These are phyloP conservation scores for Chlamydomonas reinhardtii DNA, from an alignment of 163 green algal genomes.

Conservation along the genomic window DNA sequence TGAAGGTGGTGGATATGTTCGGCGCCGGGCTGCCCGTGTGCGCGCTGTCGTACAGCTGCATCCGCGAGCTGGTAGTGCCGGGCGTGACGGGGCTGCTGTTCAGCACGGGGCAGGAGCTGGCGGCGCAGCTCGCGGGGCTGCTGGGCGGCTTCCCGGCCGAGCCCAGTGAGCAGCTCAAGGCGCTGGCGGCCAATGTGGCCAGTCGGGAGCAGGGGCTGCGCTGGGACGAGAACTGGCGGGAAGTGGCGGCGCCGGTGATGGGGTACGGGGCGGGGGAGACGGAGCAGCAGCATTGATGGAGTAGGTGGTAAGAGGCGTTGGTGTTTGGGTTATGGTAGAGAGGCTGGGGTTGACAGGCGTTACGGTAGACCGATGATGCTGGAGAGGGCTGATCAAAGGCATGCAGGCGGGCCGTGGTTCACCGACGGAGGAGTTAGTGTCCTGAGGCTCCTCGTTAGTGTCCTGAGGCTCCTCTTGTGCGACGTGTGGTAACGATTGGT, in stretches of 20 bases:
- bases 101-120: slow-evolving; percentile 71
- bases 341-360: no score
- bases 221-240: slow-evolving; percentile 68
- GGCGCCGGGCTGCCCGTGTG: slow-evolving; percentile 89
- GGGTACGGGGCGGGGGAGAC: not conserved
- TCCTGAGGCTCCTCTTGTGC: no score
- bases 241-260: slow-evolving; percentile 59
- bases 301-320: not conserved
- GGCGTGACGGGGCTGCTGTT: slow-evolving; percentile 90
- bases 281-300: not conserved
- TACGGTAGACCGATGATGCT: no score
- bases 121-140: slow-evolving; percentile 69
- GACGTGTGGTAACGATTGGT: no score
- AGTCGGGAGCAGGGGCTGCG: slow-evolving; percentile 47
- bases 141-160: slow-evolving; percentile 62
- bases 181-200: slow-evolving; percentile 45
- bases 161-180: slow-evolving; percentile 39
- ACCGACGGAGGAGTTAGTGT: no score
- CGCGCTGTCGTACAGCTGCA: slow-evolving; percentile 83
- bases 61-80: slow-evolving; percentile 85
- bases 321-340: no score
- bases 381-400: no score
- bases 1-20: slow-evolving; percentile 99
- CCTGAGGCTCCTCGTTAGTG: no score
- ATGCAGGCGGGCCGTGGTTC: no score